Percentiles rank a stretch among this genome's conserved stretches.
Evolutionary conservation across 2,329 filamentous ascomycete genomes (phyloP).

Genomic region (Paracoccidioides brasiliensis): DNA sequence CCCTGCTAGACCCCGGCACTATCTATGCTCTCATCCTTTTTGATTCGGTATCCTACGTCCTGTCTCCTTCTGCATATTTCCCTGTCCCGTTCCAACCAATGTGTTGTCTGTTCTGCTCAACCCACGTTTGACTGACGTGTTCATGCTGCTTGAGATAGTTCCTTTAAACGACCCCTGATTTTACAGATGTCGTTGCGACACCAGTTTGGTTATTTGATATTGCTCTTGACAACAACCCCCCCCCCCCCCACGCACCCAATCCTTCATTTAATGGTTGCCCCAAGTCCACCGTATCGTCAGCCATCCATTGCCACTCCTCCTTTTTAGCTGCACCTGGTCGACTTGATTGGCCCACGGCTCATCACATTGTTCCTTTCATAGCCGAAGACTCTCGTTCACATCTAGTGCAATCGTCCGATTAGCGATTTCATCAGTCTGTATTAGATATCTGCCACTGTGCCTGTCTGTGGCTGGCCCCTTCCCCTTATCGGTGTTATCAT

Average conservation of each 20-base stretch:
- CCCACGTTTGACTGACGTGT: neutral
- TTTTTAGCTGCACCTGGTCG: neutral
- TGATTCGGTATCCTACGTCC: neutral
- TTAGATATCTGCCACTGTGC: neutral
- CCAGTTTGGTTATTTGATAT: too few species aligned
- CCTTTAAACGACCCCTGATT: neutral
- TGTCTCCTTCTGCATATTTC: neutral
- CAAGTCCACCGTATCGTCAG: neutral
- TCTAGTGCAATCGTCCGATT: neutral
- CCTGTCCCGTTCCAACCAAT: neutral
- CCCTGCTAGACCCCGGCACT: neutral
- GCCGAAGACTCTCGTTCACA: neutral
- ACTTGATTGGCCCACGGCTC: neutral
- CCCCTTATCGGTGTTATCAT: neutral
- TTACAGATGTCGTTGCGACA: neutral
- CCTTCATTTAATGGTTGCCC: neutral
- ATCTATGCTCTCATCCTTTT: neutral
- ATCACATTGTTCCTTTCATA: neutral
- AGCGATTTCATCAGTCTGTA: neutral
- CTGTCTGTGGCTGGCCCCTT: neutral
- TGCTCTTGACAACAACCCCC: constrained; percentile 2
- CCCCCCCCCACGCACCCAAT: too few species aligned
- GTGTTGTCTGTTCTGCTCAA: neutral
- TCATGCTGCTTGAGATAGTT: neutral
- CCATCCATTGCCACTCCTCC: neutral